phyloP scores from a whole-genome alignment of 805 yeast species.

The Hanseniaspora lindneri region DNA sequence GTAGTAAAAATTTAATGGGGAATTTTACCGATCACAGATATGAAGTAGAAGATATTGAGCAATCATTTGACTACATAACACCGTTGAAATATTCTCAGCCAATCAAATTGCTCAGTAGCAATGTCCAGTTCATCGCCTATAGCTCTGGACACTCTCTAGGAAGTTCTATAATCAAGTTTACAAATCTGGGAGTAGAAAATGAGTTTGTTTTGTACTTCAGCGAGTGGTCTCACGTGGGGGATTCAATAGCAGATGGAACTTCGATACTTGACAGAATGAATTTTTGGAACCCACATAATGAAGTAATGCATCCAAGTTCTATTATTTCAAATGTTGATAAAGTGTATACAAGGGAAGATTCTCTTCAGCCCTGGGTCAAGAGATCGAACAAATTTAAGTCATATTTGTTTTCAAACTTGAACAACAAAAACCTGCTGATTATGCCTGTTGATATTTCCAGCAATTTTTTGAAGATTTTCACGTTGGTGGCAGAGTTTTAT shows the following conservation, averaged over 20 bases:
- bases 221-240: slow-evolving; percentile 83
- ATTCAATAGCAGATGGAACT: slow-evolving; percentile 68
- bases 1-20: slow-evolving; percentile 63
- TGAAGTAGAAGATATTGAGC: slow-evolving; percentile 66
- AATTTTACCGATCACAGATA: slow-evolving; percentile 47
- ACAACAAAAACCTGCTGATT: slow-evolving; percentile 67
- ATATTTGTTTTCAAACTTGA: slow-evolving; percentile 15
- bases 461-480: slow-evolving; percentile 67
- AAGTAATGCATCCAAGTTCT: slow-evolving; percentile 14
- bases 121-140: slow-evolving; percentile 60
- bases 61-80: slow-evolving; percentile 57
- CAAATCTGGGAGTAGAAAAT: slow-evolving; percentile 33
- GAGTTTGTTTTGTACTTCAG: slow-evolving; percentile 68
- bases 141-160: slow-evolving; percentile 91
- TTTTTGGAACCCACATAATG: slow-evolving; percentile 54
- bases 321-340: slow-evolving; percentile 6
- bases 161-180: slow-evolving; percentile 53
- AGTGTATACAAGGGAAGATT: background rate
- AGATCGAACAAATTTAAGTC: slow-evolving; percentile 12
- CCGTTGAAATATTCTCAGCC: slow-evolving; percentile 73
- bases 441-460: slow-evolving; percentile 69
- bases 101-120: slow-evolving; percentile 44
- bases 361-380: slow-evolving; percentile 12
- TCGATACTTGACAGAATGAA: slow-evolving; percentile 51
- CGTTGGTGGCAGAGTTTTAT: slow-evolving; percentile 57